Conservation (phyloP, 2,329 filamentous ascomycete species). For the Graphilbum sp. region DNA sequence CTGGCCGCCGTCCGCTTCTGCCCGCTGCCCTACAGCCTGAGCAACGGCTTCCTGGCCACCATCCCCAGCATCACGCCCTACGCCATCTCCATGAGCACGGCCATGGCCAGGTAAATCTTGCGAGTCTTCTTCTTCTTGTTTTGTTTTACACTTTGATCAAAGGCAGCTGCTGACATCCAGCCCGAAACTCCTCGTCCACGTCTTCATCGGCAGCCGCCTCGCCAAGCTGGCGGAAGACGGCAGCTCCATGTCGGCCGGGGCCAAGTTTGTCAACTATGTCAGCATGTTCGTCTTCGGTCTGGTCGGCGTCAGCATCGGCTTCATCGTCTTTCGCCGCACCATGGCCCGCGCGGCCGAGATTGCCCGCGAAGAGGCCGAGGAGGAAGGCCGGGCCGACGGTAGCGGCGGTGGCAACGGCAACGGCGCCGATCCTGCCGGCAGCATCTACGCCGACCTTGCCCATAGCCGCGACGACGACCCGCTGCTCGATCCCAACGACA, state of each 20-base stretch:
- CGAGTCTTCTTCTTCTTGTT: not conserved
- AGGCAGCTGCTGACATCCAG: constrained; percentile 21
- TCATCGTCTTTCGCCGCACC: constrained; percentile 65
- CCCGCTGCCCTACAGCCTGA: constrained; percentile 80
- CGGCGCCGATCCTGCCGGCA: constrained; percentile 22
- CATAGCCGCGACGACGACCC: constrained; percentile 9
- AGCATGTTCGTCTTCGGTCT: constrained; percentile 58
- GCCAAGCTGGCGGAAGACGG: constrained; percentile 69
- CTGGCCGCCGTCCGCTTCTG: constrained; percentile 86
- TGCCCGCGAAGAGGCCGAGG: constrained; percentile 25
- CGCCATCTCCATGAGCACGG: constrained; percentile 68
- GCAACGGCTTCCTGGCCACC: constrained; percentile 86
- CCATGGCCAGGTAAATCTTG: constrained; percentile 49
- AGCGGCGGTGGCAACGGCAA: constrained; percentile 20
- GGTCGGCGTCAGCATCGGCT: constrained; percentile 61
- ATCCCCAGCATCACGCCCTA: constrained; percentile 71
- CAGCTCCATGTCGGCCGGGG: constrained; percentile 63
- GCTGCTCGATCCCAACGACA: constrained; percentile 21
- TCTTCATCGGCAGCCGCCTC: constrained; percentile 79
- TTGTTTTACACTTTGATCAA: not conserved
- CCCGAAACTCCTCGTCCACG: constrained; percentile 79
- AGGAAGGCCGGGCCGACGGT: constrained; percentile 8
- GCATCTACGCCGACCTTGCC: constrained; percentile 18
- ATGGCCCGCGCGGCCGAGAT: constrained; percentile 46
- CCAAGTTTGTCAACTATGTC: constrained; percentile 69